Conservation (phyloP, 352 stramenopile species). For the Phytophthora constricta region DNA sequence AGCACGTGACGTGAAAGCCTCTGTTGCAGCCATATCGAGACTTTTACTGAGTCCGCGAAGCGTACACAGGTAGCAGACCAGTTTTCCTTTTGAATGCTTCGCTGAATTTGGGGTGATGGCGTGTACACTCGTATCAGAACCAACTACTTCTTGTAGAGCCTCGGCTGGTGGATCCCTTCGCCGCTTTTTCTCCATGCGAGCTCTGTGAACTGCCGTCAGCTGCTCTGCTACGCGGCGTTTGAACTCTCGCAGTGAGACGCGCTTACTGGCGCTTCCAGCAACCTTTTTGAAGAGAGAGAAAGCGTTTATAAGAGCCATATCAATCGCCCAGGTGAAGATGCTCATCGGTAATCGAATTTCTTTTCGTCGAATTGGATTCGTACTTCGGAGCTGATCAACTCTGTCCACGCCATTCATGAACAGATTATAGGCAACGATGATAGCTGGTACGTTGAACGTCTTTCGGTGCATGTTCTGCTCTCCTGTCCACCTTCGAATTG, state of each 20-base stretch:
- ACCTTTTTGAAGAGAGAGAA: background rate
- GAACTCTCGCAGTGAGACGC: conserved; percentile 11
- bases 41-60: no score
- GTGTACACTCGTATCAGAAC: no score
- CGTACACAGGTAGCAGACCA: no score
- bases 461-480: background rate
- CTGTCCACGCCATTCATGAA: conserved; percentile 11
- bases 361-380: conserved; percentile 10
- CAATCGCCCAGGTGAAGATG: conserved; percentile 9
- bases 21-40: no score
- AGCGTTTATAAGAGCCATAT: conserved; percentile 10
- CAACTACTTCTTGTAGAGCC: no score
- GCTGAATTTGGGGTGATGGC: no score
- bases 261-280: background rate
- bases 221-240: conserved; percentile 1
- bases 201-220: background rate
- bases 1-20: no score
- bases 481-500: background rate
- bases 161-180: no score
- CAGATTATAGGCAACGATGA: conserved; percentile 13
- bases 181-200: background rate
- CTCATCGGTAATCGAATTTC: conserved; percentile 12
- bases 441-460: background rate
- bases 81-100: no score
- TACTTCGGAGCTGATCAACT: no score